These are phyloP conservation scores for Xylariales sp. DNA, from an alignment of 2,329 filamentous ascomycete genomes.

Conservation along the genomic window DNA sequence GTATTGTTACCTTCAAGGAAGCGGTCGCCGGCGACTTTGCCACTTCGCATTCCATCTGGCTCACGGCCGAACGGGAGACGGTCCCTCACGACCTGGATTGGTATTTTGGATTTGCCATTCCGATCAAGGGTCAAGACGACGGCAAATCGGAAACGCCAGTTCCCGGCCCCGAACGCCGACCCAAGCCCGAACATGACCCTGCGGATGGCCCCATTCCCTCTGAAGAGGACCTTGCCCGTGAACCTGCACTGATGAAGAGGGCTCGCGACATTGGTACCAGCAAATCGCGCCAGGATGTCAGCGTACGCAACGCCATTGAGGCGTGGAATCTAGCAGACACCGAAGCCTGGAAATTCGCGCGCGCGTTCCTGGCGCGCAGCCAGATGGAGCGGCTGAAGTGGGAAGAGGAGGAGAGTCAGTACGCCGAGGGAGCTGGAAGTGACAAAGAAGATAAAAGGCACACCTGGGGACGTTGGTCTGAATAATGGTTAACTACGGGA, in stretches of 20 bases:
- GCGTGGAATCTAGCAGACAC: constrained; percentile 69
- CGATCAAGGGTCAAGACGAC: constrained; percentile 47
- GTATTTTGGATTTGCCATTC: constrained; percentile 83
- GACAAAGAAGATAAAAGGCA: constrained; percentile 32
- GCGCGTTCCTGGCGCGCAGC: constrained; percentile 61
- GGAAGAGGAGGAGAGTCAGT: constrained; percentile 66
- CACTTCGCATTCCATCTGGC: constrained; percentile 68
- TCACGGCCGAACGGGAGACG: constrained; percentile 60
- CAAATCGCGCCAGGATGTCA: constrained; percentile 37
- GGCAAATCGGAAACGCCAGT: constrained; percentile 54
- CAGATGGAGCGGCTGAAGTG: constrained; percentile 61
- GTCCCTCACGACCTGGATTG: constrained; percentile 75
- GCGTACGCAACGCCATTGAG: constrained; percentile 52
- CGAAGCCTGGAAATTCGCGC: constrained; percentile 72
- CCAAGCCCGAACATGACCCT: constrained; percentile 42
- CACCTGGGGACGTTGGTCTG: constrained; percentile 4
- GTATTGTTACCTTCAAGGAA: constrained; percentile 75
- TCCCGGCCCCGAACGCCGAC: constrained; percentile 52
- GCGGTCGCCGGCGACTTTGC: constrained; percentile 67
- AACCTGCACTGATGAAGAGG: constrained; percentile 51
- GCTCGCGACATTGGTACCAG: constrained; percentile 44
- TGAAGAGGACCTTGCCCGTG: constrained; percentile 48
- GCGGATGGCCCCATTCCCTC: constrained; percentile 45
- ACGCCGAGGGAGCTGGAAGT: constrained; percentile 55
- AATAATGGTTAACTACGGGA: too few species aligned